Base-by-base conservation (phyloP, 208 protist genomes). In the Trypanosoma brucei region DNA sequence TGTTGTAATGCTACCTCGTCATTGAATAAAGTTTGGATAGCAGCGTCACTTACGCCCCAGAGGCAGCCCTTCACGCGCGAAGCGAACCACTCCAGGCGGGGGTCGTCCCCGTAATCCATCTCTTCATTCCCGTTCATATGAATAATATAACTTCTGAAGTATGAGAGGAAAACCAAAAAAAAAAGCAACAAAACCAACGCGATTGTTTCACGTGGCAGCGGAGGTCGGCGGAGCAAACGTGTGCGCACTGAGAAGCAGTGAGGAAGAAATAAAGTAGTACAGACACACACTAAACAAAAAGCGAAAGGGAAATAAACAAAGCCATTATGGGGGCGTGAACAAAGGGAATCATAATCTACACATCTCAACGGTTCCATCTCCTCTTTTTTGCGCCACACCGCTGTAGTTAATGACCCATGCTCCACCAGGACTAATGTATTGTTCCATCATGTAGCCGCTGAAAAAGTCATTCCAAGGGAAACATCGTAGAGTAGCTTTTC, bases 401-500 rank as follows among this genome's bases (percentile, higher is more conserved):
- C 22, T 22, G 22, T 22, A 22, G 22, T 22, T 22, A 22, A 22
- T 22, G 22, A 22, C 22, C 22, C 22, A 22, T 22, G 22, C 22
- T 22, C 22, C 22, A 22, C 22, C 22, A 22, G 22, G 22, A 22
- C 22, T 22, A 22, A 22, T 22, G 22, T 22, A 22, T 22, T 22
- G 22, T 22, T 22, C 22, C 22, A 22, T 22, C 22, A 22, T 22
- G 22, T 22, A 22, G 22, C 22, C 22, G 22, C 22, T 22, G 22
- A 22, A 22, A 22, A 22, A 62, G 33, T 2, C 8, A 50, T 38
- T 3, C 40, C 55, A 55, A 93, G 53, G 7, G 74, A 75, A 31
- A 62, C 68, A 72, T 99, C 98, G 76, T 99, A 99, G 5, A 92
- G 58, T 46, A 77, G 59, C 42, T 97, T 89, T 59, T 97, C 96